Percentiles rank a stretch among this genome's conserved stretches.
Evolutionary conservation across 352 stramenopile species (phyloP).

Genomic region (Sclerospora graminicola): DNA sequence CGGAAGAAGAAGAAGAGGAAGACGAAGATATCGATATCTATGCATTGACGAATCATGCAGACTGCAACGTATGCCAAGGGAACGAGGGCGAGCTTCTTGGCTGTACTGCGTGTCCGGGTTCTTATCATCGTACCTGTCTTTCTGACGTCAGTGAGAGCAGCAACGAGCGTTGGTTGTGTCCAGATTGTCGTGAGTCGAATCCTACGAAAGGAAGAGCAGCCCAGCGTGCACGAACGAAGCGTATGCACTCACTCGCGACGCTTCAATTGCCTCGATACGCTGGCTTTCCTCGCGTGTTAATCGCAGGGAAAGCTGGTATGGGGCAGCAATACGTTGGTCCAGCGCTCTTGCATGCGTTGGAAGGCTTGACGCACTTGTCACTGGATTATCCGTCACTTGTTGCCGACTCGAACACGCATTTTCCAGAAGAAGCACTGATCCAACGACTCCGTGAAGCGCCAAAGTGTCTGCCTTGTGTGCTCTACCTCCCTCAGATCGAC

Average conservation of each 20-base stretch:
- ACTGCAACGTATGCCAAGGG: constrained; percentile 63
- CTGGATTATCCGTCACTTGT: constrained; percentile 74
- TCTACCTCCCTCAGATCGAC: constrained; percentile 71
- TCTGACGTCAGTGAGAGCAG: constrained; percentile 3
- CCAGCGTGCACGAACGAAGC: constrained; percentile 18
- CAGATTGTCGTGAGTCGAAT: constrained; percentile 30
- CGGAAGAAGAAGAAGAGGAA: constrained; percentile 15
- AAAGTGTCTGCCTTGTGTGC: constrained; percentile 65
- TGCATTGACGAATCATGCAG: constrained; percentile 37
- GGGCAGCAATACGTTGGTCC: constrained; percentile 62
- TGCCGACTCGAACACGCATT: constrained; percentile 50
- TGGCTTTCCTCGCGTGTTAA: constrained; percentile 60
- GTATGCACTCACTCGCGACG: constrained; percentile 14
- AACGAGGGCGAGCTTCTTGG: constrained; percentile 45
- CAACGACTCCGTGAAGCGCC: constrained; percentile 57
- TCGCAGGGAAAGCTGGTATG: constrained; percentile 50
- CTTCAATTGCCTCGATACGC: constrained; percentile 39
- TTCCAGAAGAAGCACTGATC: constrained; percentile 71
- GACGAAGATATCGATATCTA: constrained; percentile 69
- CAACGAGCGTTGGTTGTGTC: constrained; percentile 38
- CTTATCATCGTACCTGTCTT: constrained; percentile 49
- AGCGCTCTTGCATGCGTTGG: constrained; percentile 57
- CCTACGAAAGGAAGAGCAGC: constrained; percentile 7
- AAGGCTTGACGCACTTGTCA: constrained; percentile 69
- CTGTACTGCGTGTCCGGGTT: constrained; percentile 49